These are phyloP conservation scores for Hypoxylon sp. DNA, from an alignment of 2,329 filamentous ascomycete genomes.

Conservation along the genomic window DNA sequence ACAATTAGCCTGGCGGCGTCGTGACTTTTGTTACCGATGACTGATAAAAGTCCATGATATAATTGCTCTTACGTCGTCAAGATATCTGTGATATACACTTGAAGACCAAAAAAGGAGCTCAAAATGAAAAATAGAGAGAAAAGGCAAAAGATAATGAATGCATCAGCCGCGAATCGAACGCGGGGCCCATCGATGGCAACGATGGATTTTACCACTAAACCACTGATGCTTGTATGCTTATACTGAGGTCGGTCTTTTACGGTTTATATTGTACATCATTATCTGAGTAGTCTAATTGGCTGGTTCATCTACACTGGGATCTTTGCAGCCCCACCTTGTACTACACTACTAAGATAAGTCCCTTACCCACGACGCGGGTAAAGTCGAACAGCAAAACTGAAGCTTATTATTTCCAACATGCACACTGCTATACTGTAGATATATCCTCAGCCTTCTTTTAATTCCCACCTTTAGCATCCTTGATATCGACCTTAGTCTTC, in stretches of 20 bases:
- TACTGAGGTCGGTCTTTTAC: not conserved
- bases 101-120: not conserved
- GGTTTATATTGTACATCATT: not conserved
- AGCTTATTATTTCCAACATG: constrained; percentile 1
- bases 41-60: too few relatives aligned
- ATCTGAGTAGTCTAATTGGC: not conserved
- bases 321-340: not conserved
- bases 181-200: constrained; percentile 68
- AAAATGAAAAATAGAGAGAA: not conserved
- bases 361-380: not conserved
- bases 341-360: not conserved
- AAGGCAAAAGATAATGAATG: constrained; percentile 41
- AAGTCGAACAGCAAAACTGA: not conserved
- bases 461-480: not conserved
- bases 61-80: too few relatives aligned
- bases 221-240: constrained; percentile 55
- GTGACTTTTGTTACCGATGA: not conserved
- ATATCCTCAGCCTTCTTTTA: not conserved
- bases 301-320: not conserved
- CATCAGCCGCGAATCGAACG: constrained; percentile 62
- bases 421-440: not conserved
- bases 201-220: constrained; percentile 69
- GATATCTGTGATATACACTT: too few relatives aligned
- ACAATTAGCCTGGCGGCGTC: not conserved
- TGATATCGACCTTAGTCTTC: constrained; percentile 34